Base-by-base conservation (phyloP, 2,329 filamentous ascomycete genomes). In the Hymenotorrendiella dingleyae region DNA sequence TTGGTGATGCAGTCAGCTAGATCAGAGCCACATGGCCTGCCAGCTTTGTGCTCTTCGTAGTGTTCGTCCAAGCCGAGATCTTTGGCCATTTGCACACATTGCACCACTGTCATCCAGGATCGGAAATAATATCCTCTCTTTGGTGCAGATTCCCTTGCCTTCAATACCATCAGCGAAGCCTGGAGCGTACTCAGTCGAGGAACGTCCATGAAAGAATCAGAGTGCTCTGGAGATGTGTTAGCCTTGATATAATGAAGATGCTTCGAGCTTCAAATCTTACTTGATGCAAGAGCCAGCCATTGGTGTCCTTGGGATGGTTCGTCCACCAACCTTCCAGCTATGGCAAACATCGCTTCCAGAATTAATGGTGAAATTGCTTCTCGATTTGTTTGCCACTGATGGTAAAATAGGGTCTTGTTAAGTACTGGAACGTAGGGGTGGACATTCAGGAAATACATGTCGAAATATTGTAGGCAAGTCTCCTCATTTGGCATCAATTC, bases 91-190 rank as follows among this genome's bases (percentile, higher is more conserved):
- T 89, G 84, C 6, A 94, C 84, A 50, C 91, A 88, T 47, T 90
- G 87, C 40, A 95, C 91, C 16, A 94, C 80, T 4, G 86, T 87
- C 80, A 96, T 94, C 91, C 93, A 97, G 0, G 93, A 97, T 27
- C 91, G 82, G 65, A 93, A 97, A 64, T 93, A 97, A 61, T 97
- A 97, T 1, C 93, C 93, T 47, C 87, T 81, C 60, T 94, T 94
- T 0, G 91, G 90, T 7, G 85, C 81, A n/a, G 86, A 85, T 64
- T 97, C 91, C 50, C 89, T 78, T 1, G 91, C 93, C 63, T 97
- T 97, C 32, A 96, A 68, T 14, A 96, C 73, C 33, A 97, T 82
- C 33, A 96, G 68, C 48, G 95, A 71, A 3, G 89, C 91, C 65
- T 97, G 91, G 8, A 97, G 80, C 0, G 93, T 97, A 64, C 88